Evolutionary conservation across 2,329 filamentous ascomycete genomes (phyloP), one percentile per base, ranked within the genome.

Genomic region (Fusarium verticillioides): DNA sequence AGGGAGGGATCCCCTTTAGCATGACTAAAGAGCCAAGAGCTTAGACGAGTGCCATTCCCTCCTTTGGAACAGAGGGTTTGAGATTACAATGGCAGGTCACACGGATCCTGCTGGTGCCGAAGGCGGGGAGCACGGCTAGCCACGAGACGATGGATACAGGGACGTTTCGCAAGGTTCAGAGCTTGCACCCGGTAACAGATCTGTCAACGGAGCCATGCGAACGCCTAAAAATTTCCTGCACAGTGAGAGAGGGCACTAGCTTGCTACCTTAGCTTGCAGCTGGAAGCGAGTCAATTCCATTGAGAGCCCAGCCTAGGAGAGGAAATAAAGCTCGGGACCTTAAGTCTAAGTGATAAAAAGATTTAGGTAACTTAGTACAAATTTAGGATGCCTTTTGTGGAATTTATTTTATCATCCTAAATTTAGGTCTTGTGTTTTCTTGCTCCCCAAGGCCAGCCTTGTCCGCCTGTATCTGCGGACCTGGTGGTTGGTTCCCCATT

Each of bases 21-120:
- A 56, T 47, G 50, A 49, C 43, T 50, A 66, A 57, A 36, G 50
- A 28, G 56, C 43, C 43, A 63, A 52, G 60, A 50, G 44, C 28
- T 36, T 58, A 36, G 40, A 36, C 40, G 57, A 44, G 36, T 58
- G 40, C 42, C 53, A 60, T 64, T 63, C 44, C 65, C 72, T 64
- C 50, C 44, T 52, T 60, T 26, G 67, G 71, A 53, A 19, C 47
- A 53, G 30, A 60, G 60, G 21, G 67, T 68, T 72, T 69, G 67
- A 72, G 71, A 68, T 69, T 61, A 49, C 36, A 66, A 75, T 72
- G 73, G 73, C 72, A 66, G 62, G 69, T 46, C 50, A 70, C 54
- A 73, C 69, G 72, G 70, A 70, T 73, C 60, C 63, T 52, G 34
- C 15, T 59, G 54, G 53, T 60, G 62, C 71, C 71, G 71, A 69